These are phyloP conservation scores for Alternaria sp. DNA, from an alignment of 2,329 filamentous ascomycete species.

Conservation along the genomic window DNA sequence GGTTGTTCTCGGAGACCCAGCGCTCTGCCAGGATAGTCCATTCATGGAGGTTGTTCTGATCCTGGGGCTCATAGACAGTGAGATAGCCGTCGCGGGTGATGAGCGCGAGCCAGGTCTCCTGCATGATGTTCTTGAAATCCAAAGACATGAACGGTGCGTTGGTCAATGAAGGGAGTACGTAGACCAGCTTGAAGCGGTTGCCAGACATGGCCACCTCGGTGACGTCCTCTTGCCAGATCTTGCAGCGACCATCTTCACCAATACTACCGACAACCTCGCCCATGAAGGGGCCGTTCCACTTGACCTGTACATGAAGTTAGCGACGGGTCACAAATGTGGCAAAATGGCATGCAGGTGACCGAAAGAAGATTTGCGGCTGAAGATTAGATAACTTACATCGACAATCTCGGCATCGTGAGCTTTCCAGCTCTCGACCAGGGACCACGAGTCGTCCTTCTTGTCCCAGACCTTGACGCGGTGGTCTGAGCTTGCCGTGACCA, in stretches of 20 bases:
- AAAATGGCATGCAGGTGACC: slow-evolving; percentile 25
- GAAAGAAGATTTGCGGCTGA: slow-evolving; percentile 22
- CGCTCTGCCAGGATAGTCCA: slow-evolving; percentile 80
- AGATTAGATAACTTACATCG: slow-evolving; percentile 65
- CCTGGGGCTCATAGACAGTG: slow-evolving; percentile 82
- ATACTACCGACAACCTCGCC: slow-evolving; percentile 89
- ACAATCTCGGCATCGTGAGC: slow-evolving; percentile 90
- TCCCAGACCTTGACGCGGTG: slow-evolving; percentile 94
- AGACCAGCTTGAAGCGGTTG: slow-evolving; percentile 77
- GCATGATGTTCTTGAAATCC: slow-evolving; percentile 83
- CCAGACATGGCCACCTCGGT: slow-evolving; percentile 76
- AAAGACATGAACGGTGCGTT: slow-evolving; percentile 77
- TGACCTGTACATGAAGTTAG: slow-evolving; percentile 64
- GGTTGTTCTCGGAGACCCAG: slow-evolving; percentile 66
- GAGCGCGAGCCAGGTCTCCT: slow-evolving; percentile 83
- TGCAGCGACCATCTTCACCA: slow-evolving; percentile 86
- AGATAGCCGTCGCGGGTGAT: slow-evolving; percentile 83
- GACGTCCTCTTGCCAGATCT: slow-evolving; percentile 91
- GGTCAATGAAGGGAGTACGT: slow-evolving; percentile 69
- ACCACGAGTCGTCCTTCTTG: slow-evolving; percentile 77
- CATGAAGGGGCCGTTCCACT: slow-evolving; percentile 91
- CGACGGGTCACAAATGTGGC: slow-evolving; percentile 18
- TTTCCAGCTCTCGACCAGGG: slow-evolving; percentile 83
- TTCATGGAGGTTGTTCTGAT: slow-evolving; percentile 78
- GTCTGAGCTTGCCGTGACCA: slow-evolving; percentile 89